Conservation (phyloP, 78 protist genomes). For the Andalucia godoyi region DNA sequence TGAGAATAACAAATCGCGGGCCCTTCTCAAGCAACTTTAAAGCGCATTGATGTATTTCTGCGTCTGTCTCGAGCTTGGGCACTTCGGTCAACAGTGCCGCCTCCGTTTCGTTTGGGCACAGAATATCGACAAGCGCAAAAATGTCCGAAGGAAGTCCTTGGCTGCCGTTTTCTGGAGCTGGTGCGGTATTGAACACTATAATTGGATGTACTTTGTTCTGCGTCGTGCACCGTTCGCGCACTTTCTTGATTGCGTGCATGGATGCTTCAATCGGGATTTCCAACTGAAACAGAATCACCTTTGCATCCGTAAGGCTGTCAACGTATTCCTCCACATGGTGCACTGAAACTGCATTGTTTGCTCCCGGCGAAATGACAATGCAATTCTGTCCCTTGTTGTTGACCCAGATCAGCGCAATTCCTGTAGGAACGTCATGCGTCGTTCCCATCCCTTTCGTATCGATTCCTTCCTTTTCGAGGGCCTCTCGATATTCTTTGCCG, state of each 20-base stretch:
- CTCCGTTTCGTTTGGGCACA: conserved; percentile 26
- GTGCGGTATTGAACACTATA: conserved; percentile 35
- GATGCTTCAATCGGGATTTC: conserved; percentile 15
- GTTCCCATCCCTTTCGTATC: neutral
- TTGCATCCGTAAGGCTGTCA: neutral
- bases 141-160: neutral
- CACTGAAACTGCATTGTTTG: neutral
- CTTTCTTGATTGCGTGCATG: neutral
- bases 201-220: too few species aligned
- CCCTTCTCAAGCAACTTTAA: neutral
- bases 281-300: conserved; percentile 1
- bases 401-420: conserved; percentile 27
- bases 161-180: neutral
- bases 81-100: neutral
- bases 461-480: neutral
- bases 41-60: neutral
- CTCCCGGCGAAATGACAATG: conserved; percentile 16
- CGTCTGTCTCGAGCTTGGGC: neutral
- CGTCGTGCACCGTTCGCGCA: neutral
- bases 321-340: neutral
- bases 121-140: neutral
- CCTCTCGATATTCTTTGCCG: neutral
- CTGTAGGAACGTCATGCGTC: neutral
- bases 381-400: conserved; percentile 6
- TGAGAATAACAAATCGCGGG: neutral